A percentile compares a stretch with the other conserved stretches of the same genome.
Evolutionary conservation across 2,329 filamentous ascomycete genomes (phyloP).

Genomic region (Dactylellina cionopaga): DNA sequence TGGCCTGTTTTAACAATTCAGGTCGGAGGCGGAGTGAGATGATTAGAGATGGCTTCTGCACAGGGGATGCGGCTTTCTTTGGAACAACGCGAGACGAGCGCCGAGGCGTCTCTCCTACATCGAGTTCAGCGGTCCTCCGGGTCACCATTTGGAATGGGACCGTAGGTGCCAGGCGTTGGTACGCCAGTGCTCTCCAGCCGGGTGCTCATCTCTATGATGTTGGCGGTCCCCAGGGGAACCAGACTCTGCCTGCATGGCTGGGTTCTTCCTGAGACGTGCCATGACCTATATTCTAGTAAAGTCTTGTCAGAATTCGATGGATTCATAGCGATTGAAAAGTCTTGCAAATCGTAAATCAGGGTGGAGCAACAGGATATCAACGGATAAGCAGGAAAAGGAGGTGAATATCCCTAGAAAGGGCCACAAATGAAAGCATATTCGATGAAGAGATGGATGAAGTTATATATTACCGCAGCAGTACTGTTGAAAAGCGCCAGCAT

Average conservation of each 20-base stretch:
- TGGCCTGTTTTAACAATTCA: constrained; percentile 5
- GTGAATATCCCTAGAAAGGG: neutral
- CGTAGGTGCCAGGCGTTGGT: constrained; percentile 41
- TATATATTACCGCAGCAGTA: constrained; percentile 45
- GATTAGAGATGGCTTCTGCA: constrained; percentile 28
- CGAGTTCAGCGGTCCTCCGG: constrained; percentile 21
- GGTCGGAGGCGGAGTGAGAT: constrained; percentile 19
- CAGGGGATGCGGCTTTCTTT: constrained; percentile 23
- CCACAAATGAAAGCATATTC: neutral
- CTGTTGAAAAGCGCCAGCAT: constrained; percentile 47
- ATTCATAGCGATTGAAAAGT: too few relatives aligned
- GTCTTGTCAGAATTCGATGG: constrained; percentile 21
- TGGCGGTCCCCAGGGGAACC: constrained; percentile 25
- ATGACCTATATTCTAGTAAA: constrained; percentile 38
- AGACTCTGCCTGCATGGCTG: constrained; percentile 13
- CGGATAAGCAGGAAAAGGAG: neutral
- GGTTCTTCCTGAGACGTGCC: constrained; percentile 42
- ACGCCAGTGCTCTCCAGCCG: constrained; percentile 31
- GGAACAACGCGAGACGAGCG: constrained; percentile 47
- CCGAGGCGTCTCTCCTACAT: constrained; percentile 33
- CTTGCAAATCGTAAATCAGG: too few relatives aligned
- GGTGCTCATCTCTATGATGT: too few relatives aligned
- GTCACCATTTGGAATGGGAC: constrained; percentile 52
- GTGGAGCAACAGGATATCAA: too few relatives aligned
- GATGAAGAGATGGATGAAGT: too few relatives aligned